A percentile compares a stretch with the other conserved stretches of the same genome.
Evolutionary conservation across 2,329 filamentous ascomycete genomes (phyloP).

Genomic region (Chaetomium globosum): DNA sequence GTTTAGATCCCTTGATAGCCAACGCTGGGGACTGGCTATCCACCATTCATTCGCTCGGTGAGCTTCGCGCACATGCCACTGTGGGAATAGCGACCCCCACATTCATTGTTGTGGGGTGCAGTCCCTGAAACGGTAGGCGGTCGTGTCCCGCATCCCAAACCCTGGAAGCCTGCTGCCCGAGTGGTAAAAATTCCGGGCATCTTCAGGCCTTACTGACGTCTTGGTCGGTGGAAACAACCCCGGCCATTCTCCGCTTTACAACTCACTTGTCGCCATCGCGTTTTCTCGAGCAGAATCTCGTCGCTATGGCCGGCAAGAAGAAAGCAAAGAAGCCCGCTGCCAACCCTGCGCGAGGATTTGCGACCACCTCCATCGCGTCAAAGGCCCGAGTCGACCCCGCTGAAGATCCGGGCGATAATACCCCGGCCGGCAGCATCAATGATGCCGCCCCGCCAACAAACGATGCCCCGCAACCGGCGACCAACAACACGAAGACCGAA

Average conservation of each 20-base stretch:
- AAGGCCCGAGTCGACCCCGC: slow-evolving; percentile 68
- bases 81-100: slow-evolving; percentile 19
- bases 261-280: slow-evolving; percentile 16
- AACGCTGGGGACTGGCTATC: background rate
- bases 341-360: slow-evolving; percentile 89
- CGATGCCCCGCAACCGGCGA: slow-evolving; percentile 33
- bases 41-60: background rate
- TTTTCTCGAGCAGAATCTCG: background rate
- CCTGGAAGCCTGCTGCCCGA: slow-evolving; percentile 12
- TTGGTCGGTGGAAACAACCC: slow-evolving; percentile 17
- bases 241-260: slow-evolving; percentile 17
- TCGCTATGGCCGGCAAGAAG: slow-evolving; percentile 69
- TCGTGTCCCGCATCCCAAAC: slow-evolving; percentile 19
- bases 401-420: slow-evolving; percentile 43
- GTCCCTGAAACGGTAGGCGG: slow-evolving; percentile 36
- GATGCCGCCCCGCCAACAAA: slow-evolving; percentile 32
- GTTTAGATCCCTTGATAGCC: background rate
- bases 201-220: slow-evolving; percentile 22
- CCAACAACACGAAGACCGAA: slow-evolving; percentile 35
- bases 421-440: slow-evolving; percentile 32
- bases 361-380: slow-evolving; percentile 88
- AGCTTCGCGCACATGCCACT: slow-evolving; percentile 6
- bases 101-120: slow-evolving; percentile 22
- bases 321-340: slow-evolving; percentile 90
- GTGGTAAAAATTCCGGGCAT: slow-evolving; percentile 29